Evolutionary conservation across 148 eudicot genomes (phyloP), one percentile per base, ranked within the genome.

Genomic region (Heliamphora exappendiculata): DNA sequence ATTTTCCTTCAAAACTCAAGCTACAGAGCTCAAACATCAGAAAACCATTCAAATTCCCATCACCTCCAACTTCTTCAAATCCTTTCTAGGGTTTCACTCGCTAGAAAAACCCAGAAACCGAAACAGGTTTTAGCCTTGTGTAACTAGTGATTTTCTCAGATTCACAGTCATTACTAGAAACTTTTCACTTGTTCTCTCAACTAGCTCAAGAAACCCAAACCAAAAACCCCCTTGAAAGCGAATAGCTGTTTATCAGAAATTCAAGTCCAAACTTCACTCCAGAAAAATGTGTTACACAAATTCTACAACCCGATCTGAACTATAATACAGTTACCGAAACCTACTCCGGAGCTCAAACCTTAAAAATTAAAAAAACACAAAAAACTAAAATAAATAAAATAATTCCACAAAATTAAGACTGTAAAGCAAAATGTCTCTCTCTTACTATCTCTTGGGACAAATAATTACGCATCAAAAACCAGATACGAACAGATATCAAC

Each of bases 1-100:
- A 84, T 82, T 78, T 13, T 75, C 39, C 68, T 24, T 50, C 51
- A 6, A 17, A 75, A 78, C 26, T 54, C 60, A 42, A 72, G 55
- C 51, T 68, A 69, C 7, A 55, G 34, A 54, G 29, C 19, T 39
- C n/a, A 34, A 44, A 17, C 51, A 55, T 57, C 9, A 36, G 64
- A 71, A 17, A 33, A 39, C 28, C 45, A 72, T 57, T 54, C 44
- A 9, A 73, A 57, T 14, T 72, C n/a, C 3, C 9, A 36, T 50
- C 19, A 49, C 59, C 57, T 50, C 62, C 75, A 47, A 47, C 57
- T 26, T 50, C 58, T 33, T 22, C 26, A 13, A 55, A 12, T 22
- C 14, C 22, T 20, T 39, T 24, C n/a, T 24, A 74, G 66, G 47
- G 34, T 16, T 74, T 42, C 47, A 44, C 13, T 28, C 28, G 20